Base-by-base conservation (phyloP, 163 green algal species). In the Trebouxiophyceae sp. region DNA sequence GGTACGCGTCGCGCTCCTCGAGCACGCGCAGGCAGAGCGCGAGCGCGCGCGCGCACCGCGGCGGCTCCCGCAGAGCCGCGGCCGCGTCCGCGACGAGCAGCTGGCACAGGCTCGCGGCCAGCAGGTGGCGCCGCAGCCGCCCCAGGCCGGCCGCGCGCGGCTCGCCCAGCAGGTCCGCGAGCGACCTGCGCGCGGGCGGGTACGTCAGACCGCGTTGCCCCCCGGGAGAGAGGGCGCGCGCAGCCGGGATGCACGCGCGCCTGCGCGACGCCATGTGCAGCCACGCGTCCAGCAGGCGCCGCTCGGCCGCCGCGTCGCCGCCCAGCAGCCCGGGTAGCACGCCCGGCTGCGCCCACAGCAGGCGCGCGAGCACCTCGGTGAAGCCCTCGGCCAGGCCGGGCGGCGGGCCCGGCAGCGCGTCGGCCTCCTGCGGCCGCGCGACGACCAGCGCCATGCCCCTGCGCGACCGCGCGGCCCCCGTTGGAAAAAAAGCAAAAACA, bases 141-240 rank as follows among this genome's bases (percentile, higher is more conserved):
- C 84, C 86, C 59, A 87, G 33, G 45, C 78, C 74, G n/a, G 75
- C 80, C 70, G 89, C 76, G 22, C 79, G 74, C n/a, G 82, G 76
- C 8, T 89, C 60, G 30, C 85, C 85, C 57, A 77, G 56, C 24
- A 79, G 67, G 3, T 66, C 77, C 30, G 89, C 83, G 7, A 89
- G 44, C 46, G 89, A 78, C 24, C 74, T 78, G 72, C 29, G 60
- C 26, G n/a, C 44, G 0, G 1, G 6, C 47, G 1, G 2, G 3
- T 4, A 63, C 12, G 55, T 30, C 28, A 39, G 7, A 45, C 30
- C 12, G 27, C 54, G 28, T 24, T 45, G n/a, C n/a, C n/a, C n/a
- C n/a, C n/a, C n/a, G n/a, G n/a, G n/a, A n/a, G n/a, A n/a, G n/a
- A n/a, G n/a, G n/a, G n/a, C n/a, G n/a, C n/a, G n/a, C n/a, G n/a